phyloP scores from a whole-genome alignment of 1,284 basidiomycete species.

The Inonotus obliquus region DNA sequence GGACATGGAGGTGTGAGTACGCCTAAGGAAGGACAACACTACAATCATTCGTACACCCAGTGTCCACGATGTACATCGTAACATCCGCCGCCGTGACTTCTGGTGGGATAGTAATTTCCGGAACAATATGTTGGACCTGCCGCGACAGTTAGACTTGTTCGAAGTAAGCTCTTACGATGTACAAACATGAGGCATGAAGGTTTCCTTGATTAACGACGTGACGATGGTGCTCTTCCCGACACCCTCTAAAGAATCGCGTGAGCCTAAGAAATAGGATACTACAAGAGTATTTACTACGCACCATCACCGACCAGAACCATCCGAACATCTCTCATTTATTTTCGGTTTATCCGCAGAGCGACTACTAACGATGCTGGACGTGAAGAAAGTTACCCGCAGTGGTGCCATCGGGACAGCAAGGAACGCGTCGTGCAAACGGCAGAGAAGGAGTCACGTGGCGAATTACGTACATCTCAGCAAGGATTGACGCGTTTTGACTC shows the following conservation, averaged over 20 bases:
- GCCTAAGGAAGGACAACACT: neutral
- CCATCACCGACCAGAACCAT: slow-evolving; percentile 20
- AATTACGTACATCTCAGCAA: neutral
- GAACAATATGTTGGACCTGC: slow-evolving; percentile 87
- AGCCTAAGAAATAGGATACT: neutral
- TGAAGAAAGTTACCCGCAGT: neutral
- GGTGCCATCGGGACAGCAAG: neutral
- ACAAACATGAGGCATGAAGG: slow-evolving; percentile 83
- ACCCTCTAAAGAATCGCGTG: slow-evolving; percentile 53
- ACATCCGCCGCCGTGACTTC: slow-evolving; percentile 95
- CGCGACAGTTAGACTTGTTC: neutral
- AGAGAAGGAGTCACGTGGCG: neutral
- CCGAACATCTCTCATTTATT: slow-evolving; percentile 19
- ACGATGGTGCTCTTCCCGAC: slow-evolving; percentile 95
- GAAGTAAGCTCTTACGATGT: slow-evolving; percentile 12
- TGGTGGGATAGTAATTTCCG: slow-evolving; percentile 93
- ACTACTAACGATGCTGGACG: neutral
- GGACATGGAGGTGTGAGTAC: slow-evolving; percentile 21
- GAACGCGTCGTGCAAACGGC: neutral
- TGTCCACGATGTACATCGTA: slow-evolving; percentile 93
- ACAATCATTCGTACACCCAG: slow-evolving; percentile 66
- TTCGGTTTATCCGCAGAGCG: neutral
- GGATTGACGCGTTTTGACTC: slow-evolving; percentile 12
- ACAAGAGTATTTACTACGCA: slow-evolving; percentile 11
- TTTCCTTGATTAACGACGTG: slow-evolving; percentile 93